phyloP scores from a whole-genome alignment of 1,284 basidiomycete species.

The Melampsora americana region DNA sequence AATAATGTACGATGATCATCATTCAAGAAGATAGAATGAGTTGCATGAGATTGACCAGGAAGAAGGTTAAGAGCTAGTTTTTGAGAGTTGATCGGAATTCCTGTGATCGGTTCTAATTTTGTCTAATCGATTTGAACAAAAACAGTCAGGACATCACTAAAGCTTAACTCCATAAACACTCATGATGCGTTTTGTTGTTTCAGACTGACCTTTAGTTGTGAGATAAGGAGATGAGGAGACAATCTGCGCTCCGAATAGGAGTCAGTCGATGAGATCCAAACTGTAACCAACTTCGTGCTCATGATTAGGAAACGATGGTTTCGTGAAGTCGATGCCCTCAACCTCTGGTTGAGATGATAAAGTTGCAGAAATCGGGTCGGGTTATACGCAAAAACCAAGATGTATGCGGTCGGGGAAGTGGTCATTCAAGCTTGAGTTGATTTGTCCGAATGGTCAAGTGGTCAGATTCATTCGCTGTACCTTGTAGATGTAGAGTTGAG shows the following conservation, averaged over 20 bases:
- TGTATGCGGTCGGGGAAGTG: no score
- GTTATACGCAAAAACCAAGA: no score
- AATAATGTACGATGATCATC: conserved; percentile 13
- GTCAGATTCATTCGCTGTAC: no score
- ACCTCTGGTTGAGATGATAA: no score
- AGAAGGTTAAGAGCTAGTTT: conserved; percentile 11
- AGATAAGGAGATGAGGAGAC: conserved; percentile 15
- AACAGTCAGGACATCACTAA: background rate
- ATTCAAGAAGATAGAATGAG: conserved; percentile 14
- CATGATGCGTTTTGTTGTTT: background rate
- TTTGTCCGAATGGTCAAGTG: no score
- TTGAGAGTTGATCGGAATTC: conserved; percentile 29
- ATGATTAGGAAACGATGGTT: background rate
- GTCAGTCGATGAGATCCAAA: conserved; percentile 31
- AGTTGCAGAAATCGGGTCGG: no score
- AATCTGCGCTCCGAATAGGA: conserved; percentile 19
- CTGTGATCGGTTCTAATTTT: conserved; percentile 34
- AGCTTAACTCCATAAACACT: background rate
- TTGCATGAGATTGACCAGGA: conserved; percentile 17
- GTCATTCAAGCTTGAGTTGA: no score
- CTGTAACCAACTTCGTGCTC: conserved; percentile 14
- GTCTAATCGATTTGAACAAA: background rate
- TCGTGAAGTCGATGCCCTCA: no score
- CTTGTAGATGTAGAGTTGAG: no score
- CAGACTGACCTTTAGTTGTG: conserved; percentile 17